Evolutionary conservation across 495 filamentous ascomycete species (phyloP), one percentile per base, ranked within the genome.

Genomic region (Podospora comata): DNA sequence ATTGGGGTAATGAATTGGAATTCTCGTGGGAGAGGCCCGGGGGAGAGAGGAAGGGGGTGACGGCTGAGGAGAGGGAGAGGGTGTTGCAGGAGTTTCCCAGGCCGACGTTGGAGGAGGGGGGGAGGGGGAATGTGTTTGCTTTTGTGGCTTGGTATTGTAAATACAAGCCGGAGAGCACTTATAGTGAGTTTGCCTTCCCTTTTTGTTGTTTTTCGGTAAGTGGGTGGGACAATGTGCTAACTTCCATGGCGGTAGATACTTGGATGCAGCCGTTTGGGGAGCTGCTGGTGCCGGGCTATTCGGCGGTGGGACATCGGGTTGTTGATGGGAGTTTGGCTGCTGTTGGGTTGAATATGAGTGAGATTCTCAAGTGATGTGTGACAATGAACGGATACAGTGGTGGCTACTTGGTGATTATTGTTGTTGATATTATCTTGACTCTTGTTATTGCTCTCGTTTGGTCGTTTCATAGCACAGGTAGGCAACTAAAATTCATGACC

Each of bases 81-180:
- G 6, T 67, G 23, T 61, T 61, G 65, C 7, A 28, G 65, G 60
- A 53, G 16, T 20, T 67, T 39, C 23, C 23, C 23, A 23, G 23
- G 23, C 23, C 23, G 23, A 23, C 23, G 23, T 23, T 23, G 23
- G 23, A 23, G 23, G 23, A 23, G 23, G 23, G 23, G 1, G 23
- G 23, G 23, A 23, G 23, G 23, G 23, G 23, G 1, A 23, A 23
- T 23, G 23, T 23, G 23, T 23, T 23, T 23, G 23, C 23, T 23
- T 23, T 23, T 23, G 23, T 23, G 23, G 56, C 56, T n/a, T 67
- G 65, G 65, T 67, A 67, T 61, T 67, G 65, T 30, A 60, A 2
- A 76, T 81, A 63, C 53, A 83, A 83, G 75, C 75, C 79, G 1
- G 63, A 66, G 18, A 70, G 71, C 9, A 83, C 80, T 23, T 81